Evolutionary conservation across 208 protist species (phyloP), one percentile per base, ranked within the genome.

Genomic region (Leishmania mexicana): DNA sequence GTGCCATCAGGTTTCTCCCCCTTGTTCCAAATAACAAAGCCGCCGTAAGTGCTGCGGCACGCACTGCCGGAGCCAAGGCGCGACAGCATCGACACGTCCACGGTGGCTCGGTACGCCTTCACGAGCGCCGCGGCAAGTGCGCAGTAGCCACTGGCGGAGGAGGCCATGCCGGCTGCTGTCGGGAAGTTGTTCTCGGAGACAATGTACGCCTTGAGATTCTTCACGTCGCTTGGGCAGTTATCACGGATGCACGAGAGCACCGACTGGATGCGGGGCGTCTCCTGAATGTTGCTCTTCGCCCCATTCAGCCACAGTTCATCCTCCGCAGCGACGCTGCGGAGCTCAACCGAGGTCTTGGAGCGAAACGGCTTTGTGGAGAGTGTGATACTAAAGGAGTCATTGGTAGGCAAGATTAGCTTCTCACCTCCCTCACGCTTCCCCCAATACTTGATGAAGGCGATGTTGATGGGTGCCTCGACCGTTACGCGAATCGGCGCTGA

Each of bases 401-500:
- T 99, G 45, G 98, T 96, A 21, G 99, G 99, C 47, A 95, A 81
- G 94, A 97, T 97, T 0, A 96, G 85, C 76, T 88, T 93, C 86
- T 99, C 87, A 94, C 97, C 94, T 31, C 94, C 95, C 81, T 99
- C 97, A 76, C 97, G 94, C 92, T 99, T 99, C 65, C 99, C 99
- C 99, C 99, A 99, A 89, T 99, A 99, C 93, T 99, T 99, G 86
- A 99, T 99, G 74, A 99, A 98, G 45, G 99, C 99, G 85, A 99
- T 99, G 90, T 99, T 99, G 70, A 99, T 99, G 8, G 98, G 99
- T 42, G 98, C 98, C 83, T 94, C 92, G 35, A 98, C 98, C 35
- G 98, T 99, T 15, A 93, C 89, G 40, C 81, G 79, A 75, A 84
- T 87, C 2, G 83, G 83, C 11, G 81, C 19, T 13, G 85, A 62